A percentile compares a stretch with the other conserved stretches of the same genome.
phyloP scores from a whole-genome alignment of 1,139 yeast species.

The Suhomyces panamericanus region DNA sequence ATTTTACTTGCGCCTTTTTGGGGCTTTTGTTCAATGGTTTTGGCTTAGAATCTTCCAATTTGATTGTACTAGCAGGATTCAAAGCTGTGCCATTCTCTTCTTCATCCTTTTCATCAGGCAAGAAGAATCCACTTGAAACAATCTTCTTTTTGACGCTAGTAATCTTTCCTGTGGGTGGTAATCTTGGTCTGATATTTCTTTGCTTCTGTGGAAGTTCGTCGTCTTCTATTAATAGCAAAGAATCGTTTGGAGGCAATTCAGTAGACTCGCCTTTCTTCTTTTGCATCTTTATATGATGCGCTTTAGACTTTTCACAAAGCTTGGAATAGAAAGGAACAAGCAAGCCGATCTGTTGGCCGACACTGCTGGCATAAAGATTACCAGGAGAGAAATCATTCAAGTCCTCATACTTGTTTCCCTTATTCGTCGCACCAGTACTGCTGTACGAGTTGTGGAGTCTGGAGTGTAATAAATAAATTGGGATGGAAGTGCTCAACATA shows the following conservation, averaged over 20 bases:
- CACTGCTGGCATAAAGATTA: conserved; percentile 50
- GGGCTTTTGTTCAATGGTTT: conserved; percentile 7
- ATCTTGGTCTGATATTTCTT: conserved; percentile 74
- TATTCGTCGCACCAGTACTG: conserved; percentile 42
- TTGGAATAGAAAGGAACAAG: conserved; percentile 58
- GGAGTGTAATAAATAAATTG: conserved; percentile 84
- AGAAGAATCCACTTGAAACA: conserved; percentile 51
- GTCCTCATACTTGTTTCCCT: conserved; percentile 61
- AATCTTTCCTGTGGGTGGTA: conserved; percentile 94
- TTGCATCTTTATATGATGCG: conserved; percentile 46
- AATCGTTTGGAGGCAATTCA: conserved; percentile 45
- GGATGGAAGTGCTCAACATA: conserved; percentile 81
- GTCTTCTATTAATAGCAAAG: conserved; percentile 62
- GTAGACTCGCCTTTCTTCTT: conserved; percentile 54
- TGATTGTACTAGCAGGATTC: neutral
- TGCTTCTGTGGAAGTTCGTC: conserved; percentile 82
- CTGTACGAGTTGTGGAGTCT: conserved; percentile 58
- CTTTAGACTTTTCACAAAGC: conserved; percentile 54
- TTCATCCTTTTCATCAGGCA: conserved; percentile 24
- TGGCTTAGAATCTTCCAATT: conserved; percentile 3
- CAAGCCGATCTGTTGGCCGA: conserved; percentile 56
- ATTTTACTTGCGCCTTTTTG: conserved; percentile 6
- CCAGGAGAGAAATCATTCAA: conserved; percentile 53
- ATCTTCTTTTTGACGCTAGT: conserved; percentile 65
- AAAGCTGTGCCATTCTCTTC: neutral